Conservation (phyloP, 2,329 filamentous ascomycete species). For the Zasmidium cellare region DNA sequence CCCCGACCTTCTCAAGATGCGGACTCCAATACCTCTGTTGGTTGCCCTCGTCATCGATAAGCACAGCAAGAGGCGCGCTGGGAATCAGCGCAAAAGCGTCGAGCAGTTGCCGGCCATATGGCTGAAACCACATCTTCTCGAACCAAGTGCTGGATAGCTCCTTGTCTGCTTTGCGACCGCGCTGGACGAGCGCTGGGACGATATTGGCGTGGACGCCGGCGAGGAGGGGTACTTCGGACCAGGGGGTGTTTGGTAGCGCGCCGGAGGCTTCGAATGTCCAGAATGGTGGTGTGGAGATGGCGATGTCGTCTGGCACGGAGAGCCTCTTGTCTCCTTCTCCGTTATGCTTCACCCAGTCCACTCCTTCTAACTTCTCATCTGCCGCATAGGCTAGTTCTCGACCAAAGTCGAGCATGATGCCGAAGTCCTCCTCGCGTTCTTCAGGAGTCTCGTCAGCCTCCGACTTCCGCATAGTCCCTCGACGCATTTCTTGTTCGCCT, state of each 20-base stretch:
- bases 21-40: constrained; percentile 11
- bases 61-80: constrained; percentile 3
- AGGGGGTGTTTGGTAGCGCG: constrained; percentile 1
- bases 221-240: constrained; percentile 14
- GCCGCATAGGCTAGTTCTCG: constrained; percentile 7
- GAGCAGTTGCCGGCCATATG: constrained; percentile 12
- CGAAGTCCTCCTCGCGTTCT: constrained; percentile 1
- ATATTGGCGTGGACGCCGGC: constrained; percentile 3
- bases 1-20: constrained; percentile 7
- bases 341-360: constrained; percentile 2
- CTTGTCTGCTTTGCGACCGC: not conserved
- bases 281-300: constrained; percentile 14
- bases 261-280: constrained; percentile 8
- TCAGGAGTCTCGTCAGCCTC: not conserved
- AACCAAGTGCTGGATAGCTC: constrained; percentile 4
- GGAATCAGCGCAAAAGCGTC: constrained; percentile 8
- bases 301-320: constrained; percentile 12
- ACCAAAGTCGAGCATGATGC: constrained; percentile 9
- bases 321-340: not conserved
- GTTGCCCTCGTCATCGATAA: not conserved
- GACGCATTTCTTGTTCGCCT: constrained; percentile 1
- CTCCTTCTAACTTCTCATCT: not conserved
- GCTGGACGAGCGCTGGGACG: constrained; percentile 14
- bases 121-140: constrained; percentile 17
- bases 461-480: not conserved